Conservation (phyloP, 371 early-diverging fungal genomes). For the Capillidium rhysosporum region DNA sequence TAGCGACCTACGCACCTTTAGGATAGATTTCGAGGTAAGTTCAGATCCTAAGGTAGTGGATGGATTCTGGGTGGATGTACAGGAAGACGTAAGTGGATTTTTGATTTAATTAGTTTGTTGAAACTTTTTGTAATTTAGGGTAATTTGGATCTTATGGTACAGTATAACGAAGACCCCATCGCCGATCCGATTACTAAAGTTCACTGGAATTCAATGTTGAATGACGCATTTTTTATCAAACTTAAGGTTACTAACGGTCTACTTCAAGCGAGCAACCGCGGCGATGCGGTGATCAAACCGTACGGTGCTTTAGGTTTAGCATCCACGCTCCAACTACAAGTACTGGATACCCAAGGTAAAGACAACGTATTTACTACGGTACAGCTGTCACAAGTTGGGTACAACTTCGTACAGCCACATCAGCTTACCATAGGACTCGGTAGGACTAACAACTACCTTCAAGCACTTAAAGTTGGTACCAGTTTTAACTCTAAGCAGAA, state of each 20-base stretch:
- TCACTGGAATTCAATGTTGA: slow-evolving; percentile 68
- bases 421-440: slow-evolving; percentile 74
- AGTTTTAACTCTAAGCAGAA: slow-evolving; percentile 22
- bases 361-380: slow-evolving; percentile 28
- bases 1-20: too few species aligned
- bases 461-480: slow-evolving; percentile 71
- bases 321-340: slow-evolving; percentile 62
- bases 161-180: slow-evolving; percentile 3
- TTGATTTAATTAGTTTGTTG: neutral
- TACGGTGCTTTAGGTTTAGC: slow-evolving; percentile 70
- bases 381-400: slow-evolving; percentile 59
- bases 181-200: slow-evolving; percentile 14
- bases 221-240: slow-evolving; percentile 87
- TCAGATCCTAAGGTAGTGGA: slow-evolving; percentile 23
- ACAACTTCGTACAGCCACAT: slow-evolving; percentile 56
- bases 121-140: slow-evolving; percentile 28
- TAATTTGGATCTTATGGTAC: slow-evolving; percentile 58
- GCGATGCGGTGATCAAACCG: slow-evolving; percentile 15
- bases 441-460: slow-evolving; percentile 86
- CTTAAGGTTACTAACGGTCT: slow-evolving; percentile 60
- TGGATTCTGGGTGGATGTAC: slow-evolving; percentile 67
- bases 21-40: slow-evolving; percentile 27
- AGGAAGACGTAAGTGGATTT: slow-evolving; percentile 45
- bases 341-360: slow-evolving; percentile 54
- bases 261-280: neutral